Percentiles rank a stretch among this genome's conserved stretches.
Evolutionary conservation across 345 rosid species (phyloP).

Genomic region (Pistacia atlantica): DNA sequence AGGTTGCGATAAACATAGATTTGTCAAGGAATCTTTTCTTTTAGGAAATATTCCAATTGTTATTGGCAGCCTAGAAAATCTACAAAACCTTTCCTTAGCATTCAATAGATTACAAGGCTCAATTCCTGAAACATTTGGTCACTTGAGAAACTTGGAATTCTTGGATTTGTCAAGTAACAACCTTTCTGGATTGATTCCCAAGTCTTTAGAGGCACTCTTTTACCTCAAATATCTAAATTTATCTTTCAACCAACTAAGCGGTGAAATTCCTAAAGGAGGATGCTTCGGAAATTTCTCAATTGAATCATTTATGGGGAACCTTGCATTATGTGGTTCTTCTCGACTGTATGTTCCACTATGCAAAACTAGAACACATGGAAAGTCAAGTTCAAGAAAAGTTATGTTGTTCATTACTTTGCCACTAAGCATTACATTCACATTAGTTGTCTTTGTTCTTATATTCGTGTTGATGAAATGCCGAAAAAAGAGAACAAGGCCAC

Average conservation of each 20-base stretch:
- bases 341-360: conserved; percentile 11
- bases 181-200: conserved; percentile 18
- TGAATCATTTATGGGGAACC: conserved; percentile 13
- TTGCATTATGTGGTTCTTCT: conserved; percentile 11
- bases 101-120: conserved; percentile 12
- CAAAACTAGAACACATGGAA: not conserved
- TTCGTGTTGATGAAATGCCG: not conserved
- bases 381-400: not conserved
- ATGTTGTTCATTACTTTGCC: not conserved
- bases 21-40: conserved; percentile 11
- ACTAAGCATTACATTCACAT: not conserved
- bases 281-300: not conserved
- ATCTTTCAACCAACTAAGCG: conserved; percentile 18
- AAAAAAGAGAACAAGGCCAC: not conserved
- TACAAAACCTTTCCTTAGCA: not conserved
- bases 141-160: not conserved
- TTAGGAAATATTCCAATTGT: conserved; percentile 9
- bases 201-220: conserved; percentile 13
- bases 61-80: not conserved
- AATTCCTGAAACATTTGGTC: conserved; percentile 20
- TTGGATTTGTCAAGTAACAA: conserved; percentile 21
- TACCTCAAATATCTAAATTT: not conserved
- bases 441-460: not conserved
- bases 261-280: conserved; percentile 24
- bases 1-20: not conserved